A percentile compares a stretch with the other conserved stretches of the same genome.
phyloP scores from a whole-genome alignment of 2,329 filamentous ascomycete genomes.

The Emmonsia crescens region DNA sequence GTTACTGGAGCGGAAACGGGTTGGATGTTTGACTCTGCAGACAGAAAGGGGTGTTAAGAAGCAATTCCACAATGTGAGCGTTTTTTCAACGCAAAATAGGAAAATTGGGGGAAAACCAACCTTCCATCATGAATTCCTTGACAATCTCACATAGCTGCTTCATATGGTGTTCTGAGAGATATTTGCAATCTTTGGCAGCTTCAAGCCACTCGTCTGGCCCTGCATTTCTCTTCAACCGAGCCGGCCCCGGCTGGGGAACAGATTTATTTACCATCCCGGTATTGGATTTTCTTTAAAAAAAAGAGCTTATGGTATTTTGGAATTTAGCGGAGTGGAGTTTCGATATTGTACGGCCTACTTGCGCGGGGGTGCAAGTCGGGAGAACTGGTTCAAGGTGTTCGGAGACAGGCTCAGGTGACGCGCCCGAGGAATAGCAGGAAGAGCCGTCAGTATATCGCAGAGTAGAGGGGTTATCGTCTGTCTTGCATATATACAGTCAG shows the following conservation, averaged over 20 bases:
- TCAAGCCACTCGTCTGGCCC: conserved; percentile 94
- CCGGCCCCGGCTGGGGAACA: conserved; percentile 83
- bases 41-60: neutral
- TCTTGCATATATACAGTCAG: neutral
- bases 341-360: neutral
- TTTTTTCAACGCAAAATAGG: neutral
- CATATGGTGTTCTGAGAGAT: conserved; percentile 92
- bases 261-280: conserved; percentile 37
- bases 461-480: neutral
- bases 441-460: neutral
- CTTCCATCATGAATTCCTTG: conserved; percentile 98
- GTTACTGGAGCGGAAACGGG: conserved; percentile 95
- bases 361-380: neutral
- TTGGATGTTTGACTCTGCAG: conserved; percentile 89
- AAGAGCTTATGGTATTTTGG: neutral
- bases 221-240: conserved; percentile 69
- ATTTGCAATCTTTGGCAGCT: conserved; percentile 93
- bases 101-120: conserved; percentile 37
- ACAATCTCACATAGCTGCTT: conserved; percentile 98
- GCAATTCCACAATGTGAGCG: neutral
- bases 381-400: no score
- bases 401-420: neutral
- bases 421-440: neutral
- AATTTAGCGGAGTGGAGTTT: neutral
- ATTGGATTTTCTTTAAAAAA: neutral